Conservation (phyloP, 805 yeast genomes). For the Kregervanrija fluxuum region DNA sequence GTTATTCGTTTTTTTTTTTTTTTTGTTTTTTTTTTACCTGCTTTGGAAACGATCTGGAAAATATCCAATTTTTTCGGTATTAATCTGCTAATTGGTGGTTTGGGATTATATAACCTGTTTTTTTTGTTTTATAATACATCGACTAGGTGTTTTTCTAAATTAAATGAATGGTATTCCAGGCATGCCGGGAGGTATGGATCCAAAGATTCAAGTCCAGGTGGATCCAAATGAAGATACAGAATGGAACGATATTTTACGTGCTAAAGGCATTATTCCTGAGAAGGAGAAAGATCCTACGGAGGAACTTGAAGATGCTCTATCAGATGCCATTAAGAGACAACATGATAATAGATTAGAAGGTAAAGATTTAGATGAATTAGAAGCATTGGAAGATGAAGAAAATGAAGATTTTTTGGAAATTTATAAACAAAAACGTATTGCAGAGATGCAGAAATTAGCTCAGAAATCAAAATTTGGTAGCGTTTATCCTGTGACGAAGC, state of each 20-base stretch:
- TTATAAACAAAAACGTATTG: constrained; percentile 71
- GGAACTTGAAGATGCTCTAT: constrained; percentile 79
- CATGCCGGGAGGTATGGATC: constrained; percentile 26
- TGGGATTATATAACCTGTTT: neutral
- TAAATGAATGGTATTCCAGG: constrained; percentile 2
- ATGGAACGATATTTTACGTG: constrained; percentile 93
- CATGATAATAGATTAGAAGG: constrained; percentile 78
- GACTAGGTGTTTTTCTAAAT: neutral
- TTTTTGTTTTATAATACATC: neutral
- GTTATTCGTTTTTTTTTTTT: constrained; percentile 11
- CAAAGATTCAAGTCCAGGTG: constrained; percentile 74
- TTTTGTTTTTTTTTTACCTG: constrained; percentile 1
- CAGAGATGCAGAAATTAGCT: constrained; percentile 59
- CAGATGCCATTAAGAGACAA: constrained; percentile 71
- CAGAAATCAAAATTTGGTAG: constrained; percentile 58
- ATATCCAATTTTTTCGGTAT: neutral
- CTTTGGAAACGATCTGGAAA: neutral
- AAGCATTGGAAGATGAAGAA: constrained; percentile 85
- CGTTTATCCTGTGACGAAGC: constrained; percentile 73
- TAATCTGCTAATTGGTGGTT: neutral
- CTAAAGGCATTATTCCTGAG: constrained; percentile 88
- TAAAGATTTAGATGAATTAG: constrained; percentile 73
- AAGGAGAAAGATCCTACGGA: constrained; percentile 84
- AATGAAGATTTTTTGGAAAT: constrained; percentile 81
- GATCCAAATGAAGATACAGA: constrained; percentile 97